Conservation (phyloP, 2,329 filamentous ascomycete species). For the Trichoderma simmonsii region DNA sequence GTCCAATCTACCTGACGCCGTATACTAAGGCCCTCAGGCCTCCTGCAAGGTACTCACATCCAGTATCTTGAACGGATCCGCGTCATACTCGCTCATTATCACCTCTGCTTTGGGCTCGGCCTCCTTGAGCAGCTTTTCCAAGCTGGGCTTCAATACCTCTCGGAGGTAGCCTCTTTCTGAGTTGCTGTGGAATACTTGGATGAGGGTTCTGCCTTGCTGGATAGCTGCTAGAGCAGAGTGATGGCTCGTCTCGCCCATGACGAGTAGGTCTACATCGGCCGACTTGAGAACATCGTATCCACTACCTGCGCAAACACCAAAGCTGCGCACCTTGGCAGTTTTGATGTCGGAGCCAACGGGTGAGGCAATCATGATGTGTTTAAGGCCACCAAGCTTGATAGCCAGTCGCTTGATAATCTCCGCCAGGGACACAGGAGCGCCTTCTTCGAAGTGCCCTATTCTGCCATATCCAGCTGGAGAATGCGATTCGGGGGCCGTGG, state of each 20-base stretch:
- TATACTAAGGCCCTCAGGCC: slow-evolving; percentile 12
- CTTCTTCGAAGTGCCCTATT: slow-evolving; percentile 40
- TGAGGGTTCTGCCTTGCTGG: slow-evolving; percentile 76
- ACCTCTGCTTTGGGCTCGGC: slow-evolving; percentile 57
- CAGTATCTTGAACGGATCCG: slow-evolving; percentile 84
- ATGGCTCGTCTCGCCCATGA: slow-evolving; percentile 92
- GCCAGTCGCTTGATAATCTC: slow-evolving; percentile 56
- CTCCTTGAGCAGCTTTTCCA: slow-evolving; percentile 57
- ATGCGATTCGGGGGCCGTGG: slow-evolving; percentile 41
- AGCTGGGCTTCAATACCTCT: slow-evolving; percentile 63
- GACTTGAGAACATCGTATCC: slow-evolving; percentile 73
- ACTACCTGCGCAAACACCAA: slow-evolving; percentile 88
- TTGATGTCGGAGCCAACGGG: slow-evolving; percentile 47
- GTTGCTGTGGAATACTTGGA: slow-evolving; percentile 89
- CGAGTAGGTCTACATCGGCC: slow-evolving; percentile 71
- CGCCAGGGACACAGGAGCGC: slow-evolving; percentile 35
- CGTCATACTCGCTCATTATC: slow-evolving; percentile 72
- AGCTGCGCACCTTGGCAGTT: slow-evolving; percentile 54
- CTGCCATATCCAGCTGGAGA: slow-evolving; percentile 53
- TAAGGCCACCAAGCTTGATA: slow-evolving; percentile 63
- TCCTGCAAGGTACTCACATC: slow-evolving; percentile 42
- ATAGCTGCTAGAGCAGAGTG: slow-evolving; percentile 86
- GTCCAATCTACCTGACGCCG: background rate
- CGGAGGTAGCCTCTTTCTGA: slow-evolving; percentile 81
- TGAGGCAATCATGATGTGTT: slow-evolving; percentile 48